These are phyloP conservation scores for Chaetomiaceae sp. DNA, from an alignment of 2,329 filamentous ascomycete species.

Conservation along the genomic window DNA sequence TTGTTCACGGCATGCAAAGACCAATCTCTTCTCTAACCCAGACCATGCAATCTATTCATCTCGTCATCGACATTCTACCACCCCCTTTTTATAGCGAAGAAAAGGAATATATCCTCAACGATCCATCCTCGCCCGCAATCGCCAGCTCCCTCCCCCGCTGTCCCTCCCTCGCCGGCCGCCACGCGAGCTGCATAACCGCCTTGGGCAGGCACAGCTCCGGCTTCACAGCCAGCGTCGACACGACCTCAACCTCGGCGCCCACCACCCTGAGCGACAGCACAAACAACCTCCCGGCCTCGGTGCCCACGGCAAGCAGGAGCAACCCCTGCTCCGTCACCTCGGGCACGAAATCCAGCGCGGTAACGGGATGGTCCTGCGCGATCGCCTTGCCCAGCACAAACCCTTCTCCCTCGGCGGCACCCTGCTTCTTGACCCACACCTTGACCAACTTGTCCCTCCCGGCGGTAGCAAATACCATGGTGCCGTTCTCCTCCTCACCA, in stretches of 20 bases:
- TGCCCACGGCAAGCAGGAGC: conserved; percentile 52
- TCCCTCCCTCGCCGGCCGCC: conserved; percentile 49
- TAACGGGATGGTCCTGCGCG: conserved; percentile 56
- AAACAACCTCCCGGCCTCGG: conserved; percentile 48
- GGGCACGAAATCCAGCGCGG: conserved; percentile 63
- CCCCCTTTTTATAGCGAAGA: conserved; percentile 14
- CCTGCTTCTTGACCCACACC: conserved; percentile 51
- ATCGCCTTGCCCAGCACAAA: conserved; percentile 53
- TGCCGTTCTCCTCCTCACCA: too few species aligned
- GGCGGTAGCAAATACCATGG: conserved; percentile 70
- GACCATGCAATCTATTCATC: not conserved
- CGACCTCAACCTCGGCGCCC: conserved; percentile 32
- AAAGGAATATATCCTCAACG: conserved; percentile 48
- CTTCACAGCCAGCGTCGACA: conserved; percentile 32
- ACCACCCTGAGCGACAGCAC: conserved; percentile 37
- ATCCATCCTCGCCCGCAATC: conserved; percentile 57
- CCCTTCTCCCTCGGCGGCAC: conserved; percentile 28
- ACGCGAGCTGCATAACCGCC: conserved; percentile 62
- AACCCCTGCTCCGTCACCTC: conserved; percentile 28
- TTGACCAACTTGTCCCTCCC: conserved; percentile 83
- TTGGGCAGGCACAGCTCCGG: conserved; percentile 54
- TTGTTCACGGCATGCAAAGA: too few species aligned
- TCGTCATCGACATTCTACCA: not conserved
- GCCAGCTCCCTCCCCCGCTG: conserved; percentile 37
- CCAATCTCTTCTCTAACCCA: too few species aligned